Evolutionary conservation across 2,329 filamentous ascomycete genomes (phyloP).

Genomic region (Leptographium radiaticola): DNA sequence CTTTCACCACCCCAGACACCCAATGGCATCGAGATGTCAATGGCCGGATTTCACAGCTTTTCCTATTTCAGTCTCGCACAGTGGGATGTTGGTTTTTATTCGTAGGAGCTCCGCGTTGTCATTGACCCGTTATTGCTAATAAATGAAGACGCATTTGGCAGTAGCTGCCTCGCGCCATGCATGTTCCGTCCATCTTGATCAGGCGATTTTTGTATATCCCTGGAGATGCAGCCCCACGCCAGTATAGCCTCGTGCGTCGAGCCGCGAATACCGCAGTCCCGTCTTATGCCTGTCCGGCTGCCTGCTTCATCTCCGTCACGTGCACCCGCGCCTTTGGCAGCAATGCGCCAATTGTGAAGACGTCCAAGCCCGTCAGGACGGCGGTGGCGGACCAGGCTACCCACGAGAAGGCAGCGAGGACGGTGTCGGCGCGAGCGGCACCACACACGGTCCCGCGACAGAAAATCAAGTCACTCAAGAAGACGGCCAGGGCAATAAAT

Average conservation of each 20-base stretch:
- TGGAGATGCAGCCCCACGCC: no score
- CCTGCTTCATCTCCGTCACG: slow-evolving; percentile 24
- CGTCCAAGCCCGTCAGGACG: slow-evolving; percentile 30
- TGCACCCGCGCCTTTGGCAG: slow-evolving; percentile 15
- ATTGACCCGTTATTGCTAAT: no score
- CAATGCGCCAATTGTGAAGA: slow-evolving; percentile 29
- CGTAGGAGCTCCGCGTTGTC: no score
- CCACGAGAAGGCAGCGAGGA: slow-evolving; percentile 40
- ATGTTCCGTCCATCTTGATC: no score
- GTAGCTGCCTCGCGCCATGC: no score
- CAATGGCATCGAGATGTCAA: neutral
- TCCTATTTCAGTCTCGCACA: no score
- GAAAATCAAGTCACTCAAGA: slow-evolving; percentile 40
- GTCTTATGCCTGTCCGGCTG: neutral
- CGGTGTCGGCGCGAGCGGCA: slow-evolving; percentile 39
- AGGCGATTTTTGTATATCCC: no score
- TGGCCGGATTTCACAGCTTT: no score
- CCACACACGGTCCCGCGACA: slow-evolving; percentile 45
- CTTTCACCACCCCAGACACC: neutral
- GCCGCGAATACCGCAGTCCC: neutral
- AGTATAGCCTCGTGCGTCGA: no score
- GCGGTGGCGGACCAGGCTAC: slow-evolving; percentile 37
- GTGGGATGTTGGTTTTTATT: no score
- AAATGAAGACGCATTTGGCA: no score
- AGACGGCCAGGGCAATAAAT: slow-evolving; percentile 44